Conservation (phyloP, 495 filamentous ascomycete genomes). For the Neurospora cerealis region DNA sequence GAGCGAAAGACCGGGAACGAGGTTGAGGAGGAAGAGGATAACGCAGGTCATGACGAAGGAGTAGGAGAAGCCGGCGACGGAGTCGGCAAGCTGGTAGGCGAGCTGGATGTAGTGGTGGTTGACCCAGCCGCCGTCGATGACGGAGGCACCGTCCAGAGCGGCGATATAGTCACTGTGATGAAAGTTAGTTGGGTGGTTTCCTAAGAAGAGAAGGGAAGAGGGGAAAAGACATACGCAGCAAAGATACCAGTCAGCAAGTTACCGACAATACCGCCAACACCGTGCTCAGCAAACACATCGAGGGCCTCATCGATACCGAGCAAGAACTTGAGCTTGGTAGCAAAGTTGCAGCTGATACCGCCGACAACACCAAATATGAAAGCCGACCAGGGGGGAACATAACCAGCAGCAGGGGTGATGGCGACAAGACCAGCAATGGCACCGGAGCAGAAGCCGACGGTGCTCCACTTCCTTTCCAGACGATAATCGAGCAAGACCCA, state of each 20-base stretch:
- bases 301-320: conserved; percentile 81
- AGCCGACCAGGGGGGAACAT: conserved; percentile 83
- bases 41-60: conserved; percentile 82
- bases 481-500: conserved; percentile 96
- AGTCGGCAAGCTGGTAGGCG: conserved; percentile 85
- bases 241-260: conserved; percentile 90
- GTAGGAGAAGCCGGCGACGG: conserved; percentile 76
- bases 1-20: conserved; percentile 76
- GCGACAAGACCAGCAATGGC: conserved; percentile 89
- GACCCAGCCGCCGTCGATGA: conserved; percentile 77
- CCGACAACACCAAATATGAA: conserved; percentile 84
- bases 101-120: conserved; percentile 89
- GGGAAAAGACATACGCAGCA: conserved; percentile 48
- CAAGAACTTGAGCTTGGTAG: conserved; percentile 92
- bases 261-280: conserved; percentile 77
- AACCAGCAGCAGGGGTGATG: conserved; percentile 88
- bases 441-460: conserved; percentile 95
- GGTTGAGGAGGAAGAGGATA: conserved; percentile 84
- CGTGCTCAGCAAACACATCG: conserved; percentile 94
- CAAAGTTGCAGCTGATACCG: conserved; percentile 83
- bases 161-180: conserved; percentile 63
- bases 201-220: not conserved
- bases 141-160: conserved; percentile 64
- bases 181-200: not conserved
- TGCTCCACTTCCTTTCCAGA: conserved; percentile 92